phyloP scores from a whole-genome alignment of 78 protist genomes.

The Parvularia atlantis region DNA sequence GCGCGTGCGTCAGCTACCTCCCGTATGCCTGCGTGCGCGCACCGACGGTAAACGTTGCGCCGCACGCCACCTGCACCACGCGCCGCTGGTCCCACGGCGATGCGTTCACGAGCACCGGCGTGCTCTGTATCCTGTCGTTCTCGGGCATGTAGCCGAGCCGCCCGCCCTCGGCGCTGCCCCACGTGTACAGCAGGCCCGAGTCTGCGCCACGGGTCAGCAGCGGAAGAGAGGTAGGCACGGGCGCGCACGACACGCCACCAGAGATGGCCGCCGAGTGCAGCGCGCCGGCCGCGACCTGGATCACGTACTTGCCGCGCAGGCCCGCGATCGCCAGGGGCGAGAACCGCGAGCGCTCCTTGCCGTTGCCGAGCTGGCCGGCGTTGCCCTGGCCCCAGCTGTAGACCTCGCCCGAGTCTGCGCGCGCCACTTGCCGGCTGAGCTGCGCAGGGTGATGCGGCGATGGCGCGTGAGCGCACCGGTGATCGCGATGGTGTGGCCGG shows the following conservation, averaged over 20 bases:
- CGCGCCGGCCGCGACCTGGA: background rate
- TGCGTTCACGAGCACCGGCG: background rate
- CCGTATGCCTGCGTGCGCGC: background rate
- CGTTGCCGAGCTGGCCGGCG: background rate
- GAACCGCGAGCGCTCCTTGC: background rate
- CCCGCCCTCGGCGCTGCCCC: slow-evolving; percentile 24
- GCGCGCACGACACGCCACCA: no score
- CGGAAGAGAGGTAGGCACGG: no score
- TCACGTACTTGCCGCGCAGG: background rate
- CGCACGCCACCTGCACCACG: no score
- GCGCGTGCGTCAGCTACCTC: background rate
- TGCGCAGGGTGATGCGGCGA: no score
- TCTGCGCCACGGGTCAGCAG: background rate
- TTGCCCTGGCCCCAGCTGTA: background rate
- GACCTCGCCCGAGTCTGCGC: slow-evolving; percentile 1
- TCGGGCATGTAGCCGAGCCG: background rate
- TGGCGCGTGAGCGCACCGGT: no score
- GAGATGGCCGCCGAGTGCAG: background rate
- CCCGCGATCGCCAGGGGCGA: background rate
- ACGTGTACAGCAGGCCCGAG: slow-evolving; percentile 14
- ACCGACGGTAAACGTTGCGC: no score
- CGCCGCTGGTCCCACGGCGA: background rate
- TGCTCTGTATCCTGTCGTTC: background rate
- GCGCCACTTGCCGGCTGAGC: no score
- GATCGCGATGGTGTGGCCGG: background rate